Percentiles rank a stretch among this genome's conserved stretches.
These are phyloP conservation scores for Umbilicus rupestris DNA, from an alignment of 164 flowering plant species.

Conservation along the genomic window DNA sequence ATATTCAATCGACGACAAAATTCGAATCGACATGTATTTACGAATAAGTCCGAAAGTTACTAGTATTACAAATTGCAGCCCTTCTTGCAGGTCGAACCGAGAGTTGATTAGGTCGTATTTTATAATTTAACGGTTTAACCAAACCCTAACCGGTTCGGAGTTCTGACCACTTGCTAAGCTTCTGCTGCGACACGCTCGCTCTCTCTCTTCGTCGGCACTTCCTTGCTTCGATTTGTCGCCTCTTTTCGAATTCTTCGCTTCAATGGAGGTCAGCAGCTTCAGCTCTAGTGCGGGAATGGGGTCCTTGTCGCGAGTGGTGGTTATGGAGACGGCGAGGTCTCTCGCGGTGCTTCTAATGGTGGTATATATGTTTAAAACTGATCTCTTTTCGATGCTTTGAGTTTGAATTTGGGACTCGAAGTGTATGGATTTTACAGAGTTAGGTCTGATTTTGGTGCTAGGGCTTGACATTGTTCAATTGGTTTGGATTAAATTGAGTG, in stretches of 20 bases:
- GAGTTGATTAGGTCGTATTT: background rate
- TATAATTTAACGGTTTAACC: background rate
- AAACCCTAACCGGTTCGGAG: background rate
- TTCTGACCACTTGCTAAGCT: conserved; percentile 1
- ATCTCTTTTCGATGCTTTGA: background rate
- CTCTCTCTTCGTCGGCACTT: conserved; percentile 5
- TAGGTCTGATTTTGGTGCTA: background rate
- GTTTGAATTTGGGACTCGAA: background rate
- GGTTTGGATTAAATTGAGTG: background rate
- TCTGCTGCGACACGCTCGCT: background rate
- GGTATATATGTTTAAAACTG: background rate
- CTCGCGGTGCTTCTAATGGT: background rate
- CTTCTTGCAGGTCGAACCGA: background rate
- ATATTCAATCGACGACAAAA: too few relatives aligned
- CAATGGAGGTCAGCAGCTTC: conserved; percentile 1
- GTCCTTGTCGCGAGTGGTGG: background rate
- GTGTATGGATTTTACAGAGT: background rate
- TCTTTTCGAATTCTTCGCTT: conserved; percentile 1
- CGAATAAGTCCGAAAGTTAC: too few relatives aligned
- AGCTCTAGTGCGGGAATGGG: background rate
- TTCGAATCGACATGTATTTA: too few relatives aligned
- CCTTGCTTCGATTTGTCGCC: background rate
- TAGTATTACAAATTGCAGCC: too few relatives aligned
- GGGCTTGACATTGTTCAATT: background rate
- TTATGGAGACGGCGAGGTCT: background rate